These are phyloP conservation scores for Ochromonas danica DNA, from an alignment of 108 stramenopile genomes.

Conservation along the genomic window DNA sequence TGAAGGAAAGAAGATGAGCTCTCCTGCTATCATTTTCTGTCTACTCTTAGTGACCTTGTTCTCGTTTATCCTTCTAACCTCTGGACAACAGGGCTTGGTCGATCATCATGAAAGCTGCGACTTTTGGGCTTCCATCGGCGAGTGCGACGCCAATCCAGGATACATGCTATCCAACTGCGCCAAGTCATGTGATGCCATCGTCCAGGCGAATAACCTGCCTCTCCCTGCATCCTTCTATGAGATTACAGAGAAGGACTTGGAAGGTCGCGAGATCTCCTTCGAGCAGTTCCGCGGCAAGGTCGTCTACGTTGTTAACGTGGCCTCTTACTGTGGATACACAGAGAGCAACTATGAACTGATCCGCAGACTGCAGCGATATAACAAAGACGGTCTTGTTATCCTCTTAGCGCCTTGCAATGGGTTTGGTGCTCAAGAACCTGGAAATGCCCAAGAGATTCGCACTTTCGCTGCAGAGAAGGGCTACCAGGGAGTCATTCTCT, in stretches of 20 bases:
- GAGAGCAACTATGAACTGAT: neutral
- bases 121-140: constrained; percentile 67
- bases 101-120: too few species aligned
- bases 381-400: neutral
- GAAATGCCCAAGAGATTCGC: neutral
- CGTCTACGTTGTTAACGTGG: constrained; percentile 28
- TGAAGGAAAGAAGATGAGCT: too few species aligned
- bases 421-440: constrained; percentile 30
- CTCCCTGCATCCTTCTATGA: constrained; percentile 10
- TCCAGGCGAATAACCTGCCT: neutral
- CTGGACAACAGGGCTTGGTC: too few species aligned
- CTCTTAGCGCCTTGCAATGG: constrained; percentile 23
- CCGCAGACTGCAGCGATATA: neutral
- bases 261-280: constrained; percentile 11
- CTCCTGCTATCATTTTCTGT: too few species aligned
- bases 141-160: constrained; percentile 66
- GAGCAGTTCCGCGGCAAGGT: constrained; percentile 24
- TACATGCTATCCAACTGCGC: constrained; percentile 67
- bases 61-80: too few species aligned
- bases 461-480: constrained; percentile 11
- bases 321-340: constrained; percentile 33
- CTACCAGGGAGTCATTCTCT: constrained; percentile 5
- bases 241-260: constrained; percentile 23
- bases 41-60: too few species aligned
- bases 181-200: constrained; percentile 40